A percentile compares a stretch with the other conserved stretches of the same genome.
These are phyloP conservation scores for Anisodus tanguticus DNA, from an alignment of 257 asterid species.

Conservation along the genomic window DNA sequence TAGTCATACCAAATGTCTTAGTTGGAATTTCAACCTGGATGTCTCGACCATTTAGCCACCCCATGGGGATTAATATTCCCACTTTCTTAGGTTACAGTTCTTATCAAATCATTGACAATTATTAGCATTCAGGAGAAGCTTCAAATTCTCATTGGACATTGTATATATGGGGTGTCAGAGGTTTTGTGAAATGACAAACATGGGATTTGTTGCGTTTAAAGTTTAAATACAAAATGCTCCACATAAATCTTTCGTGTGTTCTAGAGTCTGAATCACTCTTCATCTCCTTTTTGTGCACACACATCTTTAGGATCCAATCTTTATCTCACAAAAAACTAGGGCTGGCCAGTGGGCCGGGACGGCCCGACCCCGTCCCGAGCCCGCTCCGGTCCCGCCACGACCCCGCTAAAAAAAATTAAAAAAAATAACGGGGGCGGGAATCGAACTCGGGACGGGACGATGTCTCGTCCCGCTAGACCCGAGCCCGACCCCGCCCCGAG, in stretches of 20 bases:
- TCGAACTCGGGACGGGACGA: too few relatives aligned
- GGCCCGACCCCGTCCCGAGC: too few relatives aligned
- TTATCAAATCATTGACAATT: background rate
- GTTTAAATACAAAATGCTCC: constrained; percentile 3
- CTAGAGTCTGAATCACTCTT: background rate
- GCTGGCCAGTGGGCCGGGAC: too few relatives aligned
- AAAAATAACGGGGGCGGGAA: too few relatives aligned
- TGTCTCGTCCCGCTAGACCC: too few relatives aligned
- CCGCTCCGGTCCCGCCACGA: too few relatives aligned
- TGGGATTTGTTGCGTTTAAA: background rate
- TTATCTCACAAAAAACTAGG: background rate
- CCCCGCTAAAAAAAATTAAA: too few relatives aligned
- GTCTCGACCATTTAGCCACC: background rate
- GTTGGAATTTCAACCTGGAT: background rate
- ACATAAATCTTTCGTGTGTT: constrained; percentile 5
- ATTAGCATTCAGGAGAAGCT: background rate
- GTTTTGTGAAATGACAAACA: constrained; percentile 11
- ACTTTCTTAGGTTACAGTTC: background rate
- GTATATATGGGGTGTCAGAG: background rate
- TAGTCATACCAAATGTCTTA: too few relatives aligned
- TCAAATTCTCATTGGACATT: background rate
- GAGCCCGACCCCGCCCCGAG: too few relatives aligned
- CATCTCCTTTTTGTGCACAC: background rate
- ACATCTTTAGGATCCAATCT: background rate
- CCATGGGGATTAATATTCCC: background rate